Percentiles rank a stretch among this genome's conserved stretches.
These are phyloP conservation scores for Aspergillus ochraceoroseus DNA, from an alignment of 2,329 filamentous ascomycete genomes.

Conservation along the genomic window DNA sequence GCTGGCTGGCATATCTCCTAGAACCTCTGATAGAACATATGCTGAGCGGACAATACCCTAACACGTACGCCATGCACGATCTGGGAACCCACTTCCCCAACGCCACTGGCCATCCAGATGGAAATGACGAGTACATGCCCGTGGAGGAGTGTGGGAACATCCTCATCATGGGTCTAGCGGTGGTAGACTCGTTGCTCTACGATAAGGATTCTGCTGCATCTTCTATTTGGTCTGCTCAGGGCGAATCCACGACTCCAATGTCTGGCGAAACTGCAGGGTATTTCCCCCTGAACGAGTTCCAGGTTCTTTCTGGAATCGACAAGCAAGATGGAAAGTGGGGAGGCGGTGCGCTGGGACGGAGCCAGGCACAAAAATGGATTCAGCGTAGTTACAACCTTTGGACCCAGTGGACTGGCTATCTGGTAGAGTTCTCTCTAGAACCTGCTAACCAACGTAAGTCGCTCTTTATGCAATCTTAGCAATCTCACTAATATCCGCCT, in stretches of 20 bases:
- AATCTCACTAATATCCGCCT: background rate
- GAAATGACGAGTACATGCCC: conserved; percentile 54
- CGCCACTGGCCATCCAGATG: conserved; percentile 52
- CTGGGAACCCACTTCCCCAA: conserved; percentile 52
- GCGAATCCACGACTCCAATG: conserved; percentile 22
- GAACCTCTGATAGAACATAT: conserved; percentile 79
- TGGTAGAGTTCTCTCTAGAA: conserved; percentile 69
- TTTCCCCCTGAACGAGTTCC: conserved; percentile 49
- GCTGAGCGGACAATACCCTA: conserved; percentile 76
- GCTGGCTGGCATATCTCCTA: conserved; percentile 72
- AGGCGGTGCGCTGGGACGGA: conserved; percentile 50
- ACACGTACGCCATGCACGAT: conserved; percentile 54
- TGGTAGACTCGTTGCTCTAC: conserved; percentile 69
- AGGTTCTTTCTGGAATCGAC: conserved; percentile 48
- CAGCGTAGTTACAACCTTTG: conserved; percentile 65
- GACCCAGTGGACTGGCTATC: conserved; percentile 72
- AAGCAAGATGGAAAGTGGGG: conserved; percentile 61
- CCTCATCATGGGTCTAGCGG: conserved; percentile 73
- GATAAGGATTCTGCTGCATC: conserved; percentile 51
- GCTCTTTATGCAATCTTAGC: background rate
- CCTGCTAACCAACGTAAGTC: conserved; percentile 64
- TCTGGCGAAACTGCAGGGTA: conserved; percentile 26
- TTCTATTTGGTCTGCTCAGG: conserved; percentile 54
- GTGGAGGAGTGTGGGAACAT: conserved; percentile 64
- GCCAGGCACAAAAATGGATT: conserved; percentile 61